Evolutionary conservation across 176 grass and related monocot genomes (phyloP).

Genomic region (Musa itinerans): DNA sequence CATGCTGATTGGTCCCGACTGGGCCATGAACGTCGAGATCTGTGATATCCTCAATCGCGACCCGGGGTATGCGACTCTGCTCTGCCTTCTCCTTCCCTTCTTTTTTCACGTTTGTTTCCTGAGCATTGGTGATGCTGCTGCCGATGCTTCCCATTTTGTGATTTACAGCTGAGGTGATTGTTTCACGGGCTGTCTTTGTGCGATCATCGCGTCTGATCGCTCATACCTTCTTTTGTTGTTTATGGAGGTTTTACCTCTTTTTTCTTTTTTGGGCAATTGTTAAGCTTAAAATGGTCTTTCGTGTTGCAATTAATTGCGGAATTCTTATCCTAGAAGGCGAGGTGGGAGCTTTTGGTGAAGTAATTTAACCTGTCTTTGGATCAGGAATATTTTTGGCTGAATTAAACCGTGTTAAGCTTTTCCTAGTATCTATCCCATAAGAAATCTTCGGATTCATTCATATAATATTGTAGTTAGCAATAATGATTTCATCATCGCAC

Average conservation of each 20-base stretch:
- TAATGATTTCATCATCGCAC: too few species aligned
- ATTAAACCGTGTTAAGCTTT: too few species aligned
- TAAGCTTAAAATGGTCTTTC: neutral
- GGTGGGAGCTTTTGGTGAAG: neutral
- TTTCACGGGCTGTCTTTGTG: neutral
- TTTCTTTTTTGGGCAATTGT: neutral
- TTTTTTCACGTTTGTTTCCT: neutral
- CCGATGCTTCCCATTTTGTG: neutral
- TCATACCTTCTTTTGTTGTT: neutral
- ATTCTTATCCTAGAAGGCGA: neutral
- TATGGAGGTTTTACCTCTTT: neutral
- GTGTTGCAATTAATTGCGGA: neutral
- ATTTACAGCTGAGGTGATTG: too few species aligned
- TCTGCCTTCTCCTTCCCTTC: neutral
- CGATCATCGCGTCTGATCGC: neutral
- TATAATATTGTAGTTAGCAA: too few species aligned
- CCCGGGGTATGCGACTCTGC: constrained; percentile 33
- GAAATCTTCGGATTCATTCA: too few species aligned
- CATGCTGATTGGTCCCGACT: constrained; percentile 72
- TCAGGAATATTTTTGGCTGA: neutral
- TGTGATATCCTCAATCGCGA: constrained; percentile 79
- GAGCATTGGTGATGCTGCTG: neutral
- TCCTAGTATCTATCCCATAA: too few species aligned
- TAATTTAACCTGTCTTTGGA: neutral
- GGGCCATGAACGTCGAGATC: constrained; percentile 86